These are phyloP conservation scores for Tuber aestivum DNA, from an alignment of 495 filamentous ascomycete genomes.

Conservation along the genomic window DNA sequence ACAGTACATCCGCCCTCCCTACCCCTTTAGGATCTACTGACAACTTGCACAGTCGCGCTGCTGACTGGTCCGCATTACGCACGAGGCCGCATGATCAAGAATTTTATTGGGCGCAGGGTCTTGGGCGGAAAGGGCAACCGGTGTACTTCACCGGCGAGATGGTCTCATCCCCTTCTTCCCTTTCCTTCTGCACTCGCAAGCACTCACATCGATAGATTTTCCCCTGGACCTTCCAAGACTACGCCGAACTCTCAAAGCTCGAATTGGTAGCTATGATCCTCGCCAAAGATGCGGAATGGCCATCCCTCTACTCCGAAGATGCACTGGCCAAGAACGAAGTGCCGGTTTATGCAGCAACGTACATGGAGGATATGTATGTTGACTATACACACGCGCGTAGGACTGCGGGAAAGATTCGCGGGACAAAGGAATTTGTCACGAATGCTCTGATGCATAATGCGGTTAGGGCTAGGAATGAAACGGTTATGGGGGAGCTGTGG, in stretches of 20 bases:
- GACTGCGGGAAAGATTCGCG: constrained; percentile 69
- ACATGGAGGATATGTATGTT: constrained; percentile 92
- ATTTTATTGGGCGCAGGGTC: neutral
- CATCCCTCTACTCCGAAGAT: constrained; percentile 65
- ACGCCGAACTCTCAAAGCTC: constrained; percentile 62
- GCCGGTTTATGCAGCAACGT: constrained; percentile 82
- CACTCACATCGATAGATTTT: constrained; percentile 49
- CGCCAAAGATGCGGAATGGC: constrained; percentile 63
- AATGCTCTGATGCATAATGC: constrained; percentile 85
- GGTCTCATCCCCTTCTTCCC: constrained; percentile 44
- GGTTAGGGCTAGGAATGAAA: constrained; percentile 62
- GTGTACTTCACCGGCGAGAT: constrained; percentile 88
- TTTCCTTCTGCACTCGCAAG: neutral
- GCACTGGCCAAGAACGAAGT: constrained; percentile 72
- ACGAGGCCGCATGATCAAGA: constrained; percentile 39
- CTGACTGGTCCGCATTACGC: constrained; percentile 61
- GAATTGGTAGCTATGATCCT: constrained; percentile 62
- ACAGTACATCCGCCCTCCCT: constrained; percentile 16
- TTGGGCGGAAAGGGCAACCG: constrained; percentile 41
- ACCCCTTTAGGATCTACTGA: neutral
- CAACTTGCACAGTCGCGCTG: constrained; percentile 46
- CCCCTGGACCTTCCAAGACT: constrained; percentile 71
- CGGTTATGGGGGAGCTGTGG: constrained; percentile 66
- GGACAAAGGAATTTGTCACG: constrained; percentile 73
- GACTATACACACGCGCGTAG: constrained; percentile 64